A percentile compares a stretch with the other conserved stretches of the same genome.
These are phyloP conservation scores for Stephanodiscus minutulus DNA, from an alignment of 108 stramenopile species.

Conservation along the genomic window DNA sequence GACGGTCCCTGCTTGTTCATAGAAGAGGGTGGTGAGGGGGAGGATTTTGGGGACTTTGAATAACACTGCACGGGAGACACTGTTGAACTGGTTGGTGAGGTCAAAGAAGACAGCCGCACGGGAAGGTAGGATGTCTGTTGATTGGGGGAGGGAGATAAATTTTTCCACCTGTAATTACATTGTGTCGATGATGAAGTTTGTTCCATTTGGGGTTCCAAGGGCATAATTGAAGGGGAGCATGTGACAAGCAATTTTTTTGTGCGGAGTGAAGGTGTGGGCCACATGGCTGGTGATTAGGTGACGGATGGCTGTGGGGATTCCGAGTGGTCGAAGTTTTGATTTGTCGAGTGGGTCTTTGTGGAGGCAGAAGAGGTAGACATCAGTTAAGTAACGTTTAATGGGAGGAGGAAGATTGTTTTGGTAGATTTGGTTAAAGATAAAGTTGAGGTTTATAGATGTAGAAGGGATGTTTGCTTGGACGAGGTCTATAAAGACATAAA, in stretches of 20 bases:
- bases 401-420: too few relatives aligned
- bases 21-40: not conserved
- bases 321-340: constrained; percentile 11
- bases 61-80: constrained; percentile 3
- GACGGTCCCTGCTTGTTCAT: not conserved
- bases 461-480: too few relatives aligned
- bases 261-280: not conserved
- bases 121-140: not conserved
- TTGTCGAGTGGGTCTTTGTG: too few relatives aligned
- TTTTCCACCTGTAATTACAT: constrained; percentile 16
- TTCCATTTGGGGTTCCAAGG: constrained; percentile 10
- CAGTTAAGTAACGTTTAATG: too few relatives aligned
- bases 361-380: too few relatives aligned
- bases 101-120: constrained; percentile 18
- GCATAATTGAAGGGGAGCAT: constrained; percentile 33
- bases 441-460: too few relatives aligned
- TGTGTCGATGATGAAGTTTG: constrained; percentile 8
- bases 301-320: constrained; percentile 26
- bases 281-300: constrained; percentile 17
- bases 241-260: not conserved
- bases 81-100: constrained; percentile 33
- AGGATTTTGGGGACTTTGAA: constrained; percentile 7
- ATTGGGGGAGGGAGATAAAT: constrained; percentile 8
- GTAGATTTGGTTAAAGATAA: too few relatives aligned
- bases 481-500: too few relatives aligned